These are phyloP conservation scores for Penicillium paradoxum DNA, from an alignment of 495 filamentous ascomycete genomes.

Conservation along the genomic window DNA sequence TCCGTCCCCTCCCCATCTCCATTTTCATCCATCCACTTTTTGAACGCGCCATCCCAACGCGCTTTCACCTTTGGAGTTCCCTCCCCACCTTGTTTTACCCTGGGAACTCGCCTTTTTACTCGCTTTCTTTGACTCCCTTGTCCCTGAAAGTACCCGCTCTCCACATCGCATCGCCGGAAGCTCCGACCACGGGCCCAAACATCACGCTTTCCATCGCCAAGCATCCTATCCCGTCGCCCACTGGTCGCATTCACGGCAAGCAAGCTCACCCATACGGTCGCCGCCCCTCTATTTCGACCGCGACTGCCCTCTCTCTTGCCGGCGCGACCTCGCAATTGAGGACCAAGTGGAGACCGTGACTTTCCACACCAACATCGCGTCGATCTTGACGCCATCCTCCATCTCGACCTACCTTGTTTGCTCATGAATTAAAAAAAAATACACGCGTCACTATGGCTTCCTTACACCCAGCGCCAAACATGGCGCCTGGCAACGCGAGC, in stretches of 20 bases:
- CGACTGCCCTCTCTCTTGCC: constrained; percentile 5
- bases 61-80: constrained; percentile 24
- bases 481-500: constrained; percentile 55
- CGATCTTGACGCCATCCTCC: constrained; percentile 19
- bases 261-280: constrained; percentile 11
- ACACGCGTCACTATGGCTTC: constrained; percentile 63
- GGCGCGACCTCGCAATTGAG: constrained; percentile 23
- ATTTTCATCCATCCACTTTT: constrained; percentile 38
- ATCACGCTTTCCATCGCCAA: constrained; percentile 38
- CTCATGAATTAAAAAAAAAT: constrained; percentile 31
- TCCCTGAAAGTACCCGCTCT: constrained; percentile 20
- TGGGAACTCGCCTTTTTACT: constrained; percentile 16
- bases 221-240: constrained; percentile 24
- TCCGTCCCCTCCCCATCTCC: constrained; percentile 43
- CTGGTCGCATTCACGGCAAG: constrained; percentile 27
- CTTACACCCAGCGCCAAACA: constrained; percentile 62
- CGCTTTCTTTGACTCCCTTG: constrained; percentile 26
- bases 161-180: constrained; percentile 27
- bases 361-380: constrained; percentile 5
- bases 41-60: constrained; percentile 35
- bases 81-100: constrained; percentile 16
- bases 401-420: constrained; percentile 9
- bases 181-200: constrained; percentile 31
- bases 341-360: constrained; percentile 20
- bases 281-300: constrained; percentile 2